Base-by-base conservation (phyloP, 805 yeast species). In the Cyberlindnera maclurae region DNA sequence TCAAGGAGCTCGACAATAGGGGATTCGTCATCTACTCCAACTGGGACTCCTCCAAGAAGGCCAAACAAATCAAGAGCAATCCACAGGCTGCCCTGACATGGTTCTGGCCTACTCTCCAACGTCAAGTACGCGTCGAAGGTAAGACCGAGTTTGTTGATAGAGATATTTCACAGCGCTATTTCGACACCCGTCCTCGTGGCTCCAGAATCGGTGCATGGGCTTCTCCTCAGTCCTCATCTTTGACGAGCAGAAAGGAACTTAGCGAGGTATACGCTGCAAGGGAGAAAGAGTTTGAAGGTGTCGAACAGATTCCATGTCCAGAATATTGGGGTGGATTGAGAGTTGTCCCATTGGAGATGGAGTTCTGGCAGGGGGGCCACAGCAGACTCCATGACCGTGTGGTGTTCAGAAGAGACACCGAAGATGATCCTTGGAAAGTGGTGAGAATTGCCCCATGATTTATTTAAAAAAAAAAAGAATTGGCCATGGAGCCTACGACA, bases 201-300 rank as follows among this genome's bases (percentile, higher is more conserved):
- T 83, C 95, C 24, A 79, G 83, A 56, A 78, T 93, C 44, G 97
- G 98, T 24, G 98, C 98, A 0, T 89, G 96, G 95, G 83, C 97
- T 0, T 81, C 94, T 22, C 94, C 95, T 4, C 98, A 93, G 67
- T 77, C 89, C 26, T 68, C 73, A 38, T 70, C 67, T 3, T 68
- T 89, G 28, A 52, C 57, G 12, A 59, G 66, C 31, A 69, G 96
- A 46, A 73, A 73, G 12, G 83, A 75, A 49, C 73, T 90, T 43
- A 83, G 88, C 28, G 52, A 57, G 0, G 51, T 69, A 12, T 76
- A 76, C 37, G 55, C 59, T 10, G 56, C 65, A 20, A 70, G 64
- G 43, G 79, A 69, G 40, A 63, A 70, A 39, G 70, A 77, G 56
- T 86, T 85, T 45, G 73, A 77, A 45, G 77, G 70, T 30, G 58